Evolutionary conservation across 495 filamentous ascomycete species (phyloP).

Genomic region (Gamarada debralockiae): DNA sequence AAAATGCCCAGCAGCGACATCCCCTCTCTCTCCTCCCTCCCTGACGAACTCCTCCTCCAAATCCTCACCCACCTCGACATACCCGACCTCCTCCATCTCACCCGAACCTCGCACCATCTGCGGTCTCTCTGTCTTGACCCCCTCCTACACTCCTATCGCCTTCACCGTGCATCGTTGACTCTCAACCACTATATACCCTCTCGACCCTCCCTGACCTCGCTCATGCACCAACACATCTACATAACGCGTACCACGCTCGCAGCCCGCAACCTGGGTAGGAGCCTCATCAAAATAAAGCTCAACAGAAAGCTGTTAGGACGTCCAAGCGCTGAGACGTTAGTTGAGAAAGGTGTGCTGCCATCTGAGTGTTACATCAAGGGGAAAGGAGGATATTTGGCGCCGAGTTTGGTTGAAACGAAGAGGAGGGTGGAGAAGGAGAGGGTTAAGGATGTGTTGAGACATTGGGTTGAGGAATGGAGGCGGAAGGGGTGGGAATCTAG

Average conservation of each 20-base stretch:
- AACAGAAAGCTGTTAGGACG: constrained; percentile 28
- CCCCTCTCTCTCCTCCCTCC: constrained; percentile 28
- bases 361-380: constrained; percentile 7
- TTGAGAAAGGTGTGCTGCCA: constrained; percentile 31
- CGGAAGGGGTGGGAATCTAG: constrained; percentile 7
- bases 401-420: constrained; percentile 37
- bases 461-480: constrained; percentile 42
- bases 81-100: constrained; percentile 49
- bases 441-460: constrained; percentile 49
- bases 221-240: constrained; percentile 52
- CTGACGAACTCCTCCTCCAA: constrained; percentile 52
- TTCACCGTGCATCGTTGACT: constrained; percentile 41
- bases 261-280: constrained; percentile 48
- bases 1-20: no score
- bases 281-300: constrained; percentile 36
- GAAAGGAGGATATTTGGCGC: constrained; percentile 17
- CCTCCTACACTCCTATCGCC: constrained; percentile 49
- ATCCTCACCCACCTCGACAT: constrained; percentile 54
- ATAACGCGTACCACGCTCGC: constrained; percentile 50
- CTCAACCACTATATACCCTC: constrained; percentile 45
- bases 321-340: constrained; percentile 25
- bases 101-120: constrained; percentile 53
- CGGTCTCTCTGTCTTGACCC: constrained; percentile 50
- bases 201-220: constrained; percentile 49
- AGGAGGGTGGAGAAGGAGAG: constrained; percentile 49